Evolutionary conservation across 768 basidiomycete species (phyloP).

Genomic region (Udeniomyces megalosporus): DNA sequence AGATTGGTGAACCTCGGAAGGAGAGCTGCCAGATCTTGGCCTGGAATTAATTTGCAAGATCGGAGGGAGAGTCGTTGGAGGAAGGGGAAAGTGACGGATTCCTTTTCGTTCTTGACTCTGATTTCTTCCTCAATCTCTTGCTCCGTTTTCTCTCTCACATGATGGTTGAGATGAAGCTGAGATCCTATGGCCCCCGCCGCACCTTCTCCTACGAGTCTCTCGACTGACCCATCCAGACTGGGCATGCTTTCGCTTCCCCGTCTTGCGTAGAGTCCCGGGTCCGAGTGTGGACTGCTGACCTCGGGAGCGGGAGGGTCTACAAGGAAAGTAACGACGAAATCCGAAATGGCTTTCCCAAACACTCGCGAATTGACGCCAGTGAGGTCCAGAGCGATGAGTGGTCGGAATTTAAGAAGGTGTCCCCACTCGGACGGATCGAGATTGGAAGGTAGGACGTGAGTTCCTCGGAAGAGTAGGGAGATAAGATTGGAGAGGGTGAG

Average conservation of each 20-base stretch:
- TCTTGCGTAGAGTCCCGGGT: conserved; percentile 33
- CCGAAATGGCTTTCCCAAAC: conserved; percentile 68
- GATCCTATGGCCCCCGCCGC: background rate
- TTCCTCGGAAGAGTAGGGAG: conserved; percentile 76
- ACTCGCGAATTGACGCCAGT: conserved; percentile 88
- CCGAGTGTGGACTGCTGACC: conserved; percentile 30
- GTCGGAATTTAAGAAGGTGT: conserved; percentile 34
- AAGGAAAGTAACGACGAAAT: conserved; percentile 54
- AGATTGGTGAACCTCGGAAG: conserved; percentile 25
- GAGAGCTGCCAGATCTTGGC: conserved; percentile 16
- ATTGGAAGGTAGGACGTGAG: conserved; percentile 22
- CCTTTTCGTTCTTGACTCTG: conserved; percentile 30
- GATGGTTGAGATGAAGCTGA: background rate
- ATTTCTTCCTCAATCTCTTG: too few relatives aligned
- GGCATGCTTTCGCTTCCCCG: conserved; percentile 30
- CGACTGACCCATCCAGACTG: background rate
- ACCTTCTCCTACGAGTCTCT: conserved; percentile 11
- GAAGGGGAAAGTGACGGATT: conserved; percentile 39
- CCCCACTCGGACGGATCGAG: conserved; percentile 22
- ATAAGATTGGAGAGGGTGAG: conserved; percentile 68
- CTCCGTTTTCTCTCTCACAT: too few relatives aligned
- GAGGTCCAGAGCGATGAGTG: conserved; percentile 75
- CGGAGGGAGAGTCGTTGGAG: conserved; percentile 26
- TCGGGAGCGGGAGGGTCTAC: background rate
- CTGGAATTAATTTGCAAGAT: conserved; percentile 26